Conservation (phyloP, 164 flowering plant genomes). For the Buxus sempervirens region DNA sequence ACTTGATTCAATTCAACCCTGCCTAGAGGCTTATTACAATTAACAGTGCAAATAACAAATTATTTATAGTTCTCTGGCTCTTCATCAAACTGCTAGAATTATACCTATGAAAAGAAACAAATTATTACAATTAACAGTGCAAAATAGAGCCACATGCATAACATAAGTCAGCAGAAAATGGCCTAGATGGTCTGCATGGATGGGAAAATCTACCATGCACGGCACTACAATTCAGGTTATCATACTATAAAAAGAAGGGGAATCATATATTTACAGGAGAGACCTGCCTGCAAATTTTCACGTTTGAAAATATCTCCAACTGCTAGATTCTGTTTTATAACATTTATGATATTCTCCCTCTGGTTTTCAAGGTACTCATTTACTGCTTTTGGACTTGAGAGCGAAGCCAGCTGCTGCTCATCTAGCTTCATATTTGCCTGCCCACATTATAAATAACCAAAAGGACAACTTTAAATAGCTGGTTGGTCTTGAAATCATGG, state of each 20-base stretch:
- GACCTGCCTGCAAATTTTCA: constrained; percentile 71
- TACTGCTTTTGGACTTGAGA: constrained; percentile 79
- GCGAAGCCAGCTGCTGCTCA: constrained; percentile 70
- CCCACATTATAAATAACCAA: constrained; percentile 2
- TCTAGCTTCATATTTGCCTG: constrained; percentile 73
- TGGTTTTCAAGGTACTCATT: constrained; percentile 63
- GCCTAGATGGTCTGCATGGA: neutral
- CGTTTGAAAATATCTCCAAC: constrained; percentile 85
- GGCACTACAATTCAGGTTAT: no score
- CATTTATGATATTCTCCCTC: constrained; percentile 52
- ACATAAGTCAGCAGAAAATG: neutral
- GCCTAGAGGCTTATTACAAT: no score
- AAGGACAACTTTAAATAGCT: neutral
- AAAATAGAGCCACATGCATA: neutral
- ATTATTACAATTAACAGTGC: neutral
- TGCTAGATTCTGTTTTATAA: constrained; percentile 76
- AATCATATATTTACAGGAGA: neutral
- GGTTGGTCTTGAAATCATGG: neutral
- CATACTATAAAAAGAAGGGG: neutral
- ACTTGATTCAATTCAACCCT: no score
- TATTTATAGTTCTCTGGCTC: no score
- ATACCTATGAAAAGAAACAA: no score
- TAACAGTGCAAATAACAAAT: no score
- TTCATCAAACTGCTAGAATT: neutral
- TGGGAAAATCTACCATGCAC: neutral